Evolutionary conservation across 1,284 basidiomycete species (phyloP), one percentile per base, ranked within the genome.

Genomic region (Melampsora americana): DNA sequence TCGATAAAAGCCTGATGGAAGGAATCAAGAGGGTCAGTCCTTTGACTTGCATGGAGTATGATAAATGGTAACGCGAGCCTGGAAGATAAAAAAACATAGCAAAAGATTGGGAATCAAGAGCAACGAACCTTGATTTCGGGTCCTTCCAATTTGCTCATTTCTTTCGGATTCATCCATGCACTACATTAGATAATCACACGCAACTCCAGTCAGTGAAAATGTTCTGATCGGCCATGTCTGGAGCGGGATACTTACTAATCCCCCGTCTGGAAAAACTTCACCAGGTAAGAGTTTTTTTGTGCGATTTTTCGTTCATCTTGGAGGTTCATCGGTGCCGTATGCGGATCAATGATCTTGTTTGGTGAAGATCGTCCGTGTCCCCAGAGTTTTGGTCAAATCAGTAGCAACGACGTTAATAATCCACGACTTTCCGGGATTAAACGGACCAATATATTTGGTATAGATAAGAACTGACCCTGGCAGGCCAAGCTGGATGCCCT

Each of bases 401-500:
- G n/a, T n/a, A n/a, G n/a, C n/a, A n/a, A n/a, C 9, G 35, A 35
- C 9, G 35, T 35, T 3, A 35, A 35, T 35, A 35, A 3, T 35
- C 35, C 9, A 5, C 35, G 9, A 35, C 5, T 35, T 9, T 35
- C 9, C 9, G 35, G 9, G 5, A 35, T 9, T 35, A 9, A 35
- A 66, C 1, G 39, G 30, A 65, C n/a, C n/a, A n/a, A n/a, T n/a
- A n/a, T n/a, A n/a, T 35, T 35, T 35, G 18, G 14, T 11, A 35
- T 66, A 28, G 0, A 35, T 5, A 28, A n/a, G 18, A 26, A 74
- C 66, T 75, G 42, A 75, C 66, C 9, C 73, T 64, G 50, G 73
- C 66, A 2, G 73, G 66, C 95, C 95, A 98, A 35, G 91, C 87
- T 16, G 95, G 93, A 85, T 87, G 97, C 18, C 95, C 95, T 84